phyloP scores from a whole-genome alignment of 129 eudicot genomes.

The Scalesia atractyloides region DNA sequence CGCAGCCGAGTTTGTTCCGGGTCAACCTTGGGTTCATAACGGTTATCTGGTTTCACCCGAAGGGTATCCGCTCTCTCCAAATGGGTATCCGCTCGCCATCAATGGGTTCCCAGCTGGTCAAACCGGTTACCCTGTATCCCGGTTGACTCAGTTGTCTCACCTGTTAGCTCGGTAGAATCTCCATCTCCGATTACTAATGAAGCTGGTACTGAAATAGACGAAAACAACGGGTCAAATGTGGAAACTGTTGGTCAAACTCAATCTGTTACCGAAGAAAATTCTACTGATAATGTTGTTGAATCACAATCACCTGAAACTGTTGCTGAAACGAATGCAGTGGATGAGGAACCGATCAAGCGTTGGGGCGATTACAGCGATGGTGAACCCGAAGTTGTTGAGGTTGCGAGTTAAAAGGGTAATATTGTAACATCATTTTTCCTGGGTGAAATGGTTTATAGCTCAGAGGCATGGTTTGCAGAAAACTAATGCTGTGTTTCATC shows the following conservation, averaged over 20 bases:
- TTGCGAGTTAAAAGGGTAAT: conserved; percentile 39
- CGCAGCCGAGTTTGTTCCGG: conserved; percentile 89
- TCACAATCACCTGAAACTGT: background rate
- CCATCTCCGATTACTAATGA: conserved; percentile 48
- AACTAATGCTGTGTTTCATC: conserved; percentile 26
- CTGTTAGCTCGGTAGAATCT: conserved; percentile 48
- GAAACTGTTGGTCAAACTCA: conserved; percentile 34
- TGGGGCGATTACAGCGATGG: conserved; percentile 86
- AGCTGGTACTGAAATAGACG: conserved; percentile 46
- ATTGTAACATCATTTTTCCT: conserved; percentile 23
- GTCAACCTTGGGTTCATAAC: conserved; percentile 84
- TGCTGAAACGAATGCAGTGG: conserved; percentile 17
- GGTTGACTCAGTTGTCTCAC: conserved; percentile 34
- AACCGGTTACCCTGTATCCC: conserved; percentile 39
- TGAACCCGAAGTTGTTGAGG: conserved; percentile 65
- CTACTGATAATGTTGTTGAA: conserved; percentile 11
- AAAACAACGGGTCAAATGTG: conserved; percentile 19
- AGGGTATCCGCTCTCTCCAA: conserved; percentile 59
- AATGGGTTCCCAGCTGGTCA: conserved; percentile 42
- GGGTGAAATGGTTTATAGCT: conserved; percentile 35
- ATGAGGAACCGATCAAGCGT: conserved; percentile 49
- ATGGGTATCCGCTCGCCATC: conserved; percentile 37
- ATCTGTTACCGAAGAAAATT: conserved; percentile 34
- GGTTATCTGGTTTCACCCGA: conserved; percentile 65
- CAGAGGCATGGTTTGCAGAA: conserved; percentile 38